These are phyloP conservation scores for Chamaenerion angustifolium DNA, from an alignment of 345 rosid genomes.

Conservation along the genomic window DNA sequence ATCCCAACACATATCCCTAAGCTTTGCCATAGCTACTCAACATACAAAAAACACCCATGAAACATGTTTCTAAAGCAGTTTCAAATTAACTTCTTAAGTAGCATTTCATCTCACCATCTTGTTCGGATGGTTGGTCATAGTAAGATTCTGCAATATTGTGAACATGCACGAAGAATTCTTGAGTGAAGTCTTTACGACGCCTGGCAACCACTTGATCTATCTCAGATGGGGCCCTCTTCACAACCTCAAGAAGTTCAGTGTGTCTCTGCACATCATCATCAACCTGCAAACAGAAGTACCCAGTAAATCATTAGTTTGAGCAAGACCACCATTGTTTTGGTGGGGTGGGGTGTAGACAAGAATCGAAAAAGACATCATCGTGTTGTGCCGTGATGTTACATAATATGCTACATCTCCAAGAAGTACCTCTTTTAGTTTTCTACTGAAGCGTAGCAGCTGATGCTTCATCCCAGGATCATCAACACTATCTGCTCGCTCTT, in stretches of 20 bases:
- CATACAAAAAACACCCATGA: not conserved
- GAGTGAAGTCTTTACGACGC: slow-evolving; percentile 78
- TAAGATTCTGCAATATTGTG: slow-evolving; percentile 61
- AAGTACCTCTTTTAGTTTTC: slow-evolving; percentile 77
- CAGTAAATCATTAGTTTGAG: slow-evolving; percentile 1
- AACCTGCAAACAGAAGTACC: slow-evolving; percentile 26
- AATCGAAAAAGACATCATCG: too few relatives aligned
- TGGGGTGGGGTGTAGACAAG: too few relatives aligned
- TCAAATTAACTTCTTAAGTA: not conserved
- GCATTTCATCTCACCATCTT: slow-evolving; percentile 36
- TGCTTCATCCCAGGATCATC: slow-evolving; percentile 63
- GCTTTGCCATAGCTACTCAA: slow-evolving; percentile 44
- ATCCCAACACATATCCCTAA: slow-evolving; percentile 58
- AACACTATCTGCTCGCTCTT: slow-evolving; percentile 51
- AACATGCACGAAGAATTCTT: slow-evolving; percentile 76
- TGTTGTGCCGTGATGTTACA: too few relatives aligned
- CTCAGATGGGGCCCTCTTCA: slow-evolving; percentile 41
- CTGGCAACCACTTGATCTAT: slow-evolving; percentile 52
- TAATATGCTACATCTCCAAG: not conserved
- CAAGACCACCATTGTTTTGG: too few relatives aligned
- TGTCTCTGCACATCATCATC: slow-evolving; percentile 83
- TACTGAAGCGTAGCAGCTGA: slow-evolving; percentile 49
- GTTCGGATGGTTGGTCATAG: slow-evolving; percentile 51
- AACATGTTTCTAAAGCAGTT: not conserved
- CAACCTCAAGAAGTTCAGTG: slow-evolving; percentile 60